Conservation (phyloP, 2,329 filamentous ascomycete genomes). For the Aspergillus carbonarius region DNA sequence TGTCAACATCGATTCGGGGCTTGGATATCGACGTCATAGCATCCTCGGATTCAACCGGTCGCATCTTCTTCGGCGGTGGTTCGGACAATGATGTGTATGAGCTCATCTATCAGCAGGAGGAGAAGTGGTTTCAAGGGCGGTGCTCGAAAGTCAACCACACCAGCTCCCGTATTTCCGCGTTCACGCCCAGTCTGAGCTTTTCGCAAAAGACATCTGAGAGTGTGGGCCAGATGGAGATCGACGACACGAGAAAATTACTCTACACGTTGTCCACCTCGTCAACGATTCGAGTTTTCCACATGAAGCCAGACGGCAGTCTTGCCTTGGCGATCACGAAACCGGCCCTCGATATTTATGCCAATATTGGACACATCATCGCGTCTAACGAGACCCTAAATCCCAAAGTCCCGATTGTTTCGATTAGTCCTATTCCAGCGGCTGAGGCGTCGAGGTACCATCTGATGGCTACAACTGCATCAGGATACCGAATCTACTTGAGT, state of each 20-base stretch:
- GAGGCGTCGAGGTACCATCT: constrained; percentile 83
- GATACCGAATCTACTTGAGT: constrained; percentile 88
- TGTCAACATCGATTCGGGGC: constrained; percentile 74
- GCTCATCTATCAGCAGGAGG: constrained; percentile 93
- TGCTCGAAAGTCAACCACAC: constrained; percentile 90
- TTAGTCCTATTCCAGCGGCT: constrained; percentile 80
- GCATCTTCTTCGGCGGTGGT: constrained; percentile 87
- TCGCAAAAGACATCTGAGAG: constrained; percentile 55
- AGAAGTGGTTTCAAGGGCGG: constrained; percentile 90
- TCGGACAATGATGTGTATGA: constrained; percentile 87
- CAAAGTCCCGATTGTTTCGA: constrained; percentile 72
- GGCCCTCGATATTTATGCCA: constrained; percentile 55
- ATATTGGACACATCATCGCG: constrained; percentile 82
- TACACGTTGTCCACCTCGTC: constrained; percentile 88
- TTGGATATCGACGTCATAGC: constrained; percentile 75
- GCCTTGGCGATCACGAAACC: constrained; percentile 57
- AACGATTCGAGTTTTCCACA: constrained; percentile 87
- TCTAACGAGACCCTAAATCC: constrained; percentile 70
- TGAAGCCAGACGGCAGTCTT: constrained; percentile 62
- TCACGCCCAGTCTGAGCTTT: constrained; percentile 43
- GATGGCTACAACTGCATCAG: constrained; percentile 85
- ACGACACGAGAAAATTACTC: constrained; percentile 82
- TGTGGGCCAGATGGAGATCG: constrained; percentile 77
- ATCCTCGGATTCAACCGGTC: constrained; percentile 73
- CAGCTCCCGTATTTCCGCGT: constrained; percentile 67